These are phyloP conservation scores for Kodamaea laetipori DNA, from an alignment of 805 yeast genomes.

Conservation along the genomic window DNA sequence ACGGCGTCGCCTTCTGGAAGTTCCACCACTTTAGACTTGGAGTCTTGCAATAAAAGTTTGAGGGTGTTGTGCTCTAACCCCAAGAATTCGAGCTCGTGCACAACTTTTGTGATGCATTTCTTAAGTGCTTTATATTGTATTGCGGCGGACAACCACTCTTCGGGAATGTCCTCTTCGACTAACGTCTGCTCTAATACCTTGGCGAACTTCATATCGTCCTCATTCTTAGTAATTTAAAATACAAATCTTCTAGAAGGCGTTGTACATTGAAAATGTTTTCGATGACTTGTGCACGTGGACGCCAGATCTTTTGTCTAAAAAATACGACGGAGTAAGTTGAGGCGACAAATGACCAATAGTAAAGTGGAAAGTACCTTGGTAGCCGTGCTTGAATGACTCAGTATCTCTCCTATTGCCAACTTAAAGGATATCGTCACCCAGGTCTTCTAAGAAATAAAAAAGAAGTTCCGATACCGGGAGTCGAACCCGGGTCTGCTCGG, in stretches of 20 bases:
- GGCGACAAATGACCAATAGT: too few species aligned
- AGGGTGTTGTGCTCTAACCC: slow-evolving; percentile 55
- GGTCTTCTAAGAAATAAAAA: too few species aligned
- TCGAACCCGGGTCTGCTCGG: slow-evolving; percentile 86
- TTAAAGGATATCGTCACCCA: too few species aligned
- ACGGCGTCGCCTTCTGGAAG: slow-evolving; percentile 34
- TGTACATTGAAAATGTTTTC: neutral
- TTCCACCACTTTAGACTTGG: slow-evolving; percentile 30
- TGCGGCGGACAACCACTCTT: slow-evolving; percentile 66
- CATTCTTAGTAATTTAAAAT: slow-evolving; percentile 5
- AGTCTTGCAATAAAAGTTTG: slow-evolving; percentile 38
- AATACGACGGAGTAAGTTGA: too few species aligned
- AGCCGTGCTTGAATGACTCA: too few species aligned
- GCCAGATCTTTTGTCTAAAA: neutral
- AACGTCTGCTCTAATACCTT: slow-evolving; percentile 67
- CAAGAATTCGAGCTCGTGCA: slow-evolving; percentile 57
- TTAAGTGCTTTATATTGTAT: slow-evolving; percentile 73
- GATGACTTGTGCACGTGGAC: slow-evolving; percentile 5
- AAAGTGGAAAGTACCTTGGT: too few species aligned
- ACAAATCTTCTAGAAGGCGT: neutral
- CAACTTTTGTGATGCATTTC: slow-evolving; percentile 66
- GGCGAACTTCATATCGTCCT: slow-evolving; percentile 66
- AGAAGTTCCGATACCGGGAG: slow-evolving; percentile 77
- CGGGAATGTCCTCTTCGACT: slow-evolving; percentile 61
- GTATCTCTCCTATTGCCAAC: too few species aligned